phyloP scores from a whole-genome alignment of 1,284 basidiomycete species.

The Peniophora sp. region DNA sequence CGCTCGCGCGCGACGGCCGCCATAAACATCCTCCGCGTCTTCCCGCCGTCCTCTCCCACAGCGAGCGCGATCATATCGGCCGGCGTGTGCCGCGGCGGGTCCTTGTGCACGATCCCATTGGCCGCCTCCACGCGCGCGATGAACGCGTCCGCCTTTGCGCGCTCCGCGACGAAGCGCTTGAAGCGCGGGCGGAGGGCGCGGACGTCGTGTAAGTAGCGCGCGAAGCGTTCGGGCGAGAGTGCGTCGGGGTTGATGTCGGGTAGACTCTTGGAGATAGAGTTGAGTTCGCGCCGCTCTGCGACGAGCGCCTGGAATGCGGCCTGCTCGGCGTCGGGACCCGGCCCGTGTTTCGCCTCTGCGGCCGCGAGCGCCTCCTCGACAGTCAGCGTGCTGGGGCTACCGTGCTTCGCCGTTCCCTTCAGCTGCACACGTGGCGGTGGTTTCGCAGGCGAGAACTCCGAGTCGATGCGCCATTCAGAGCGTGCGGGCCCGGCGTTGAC shows the following conservation, averaged over 20 bases:
- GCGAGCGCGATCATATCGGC: constrained; percentile 23
- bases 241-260: constrained; percentile 18
- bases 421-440: background rate
- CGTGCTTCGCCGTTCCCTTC: background rate
- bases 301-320: background rate
- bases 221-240: constrained; percentile 42
- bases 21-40: constrained; percentile 22
- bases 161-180: constrained; percentile 30
- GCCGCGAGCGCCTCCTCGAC: background rate
- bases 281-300: constrained; percentile 3
- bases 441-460: constrained; percentile 31
- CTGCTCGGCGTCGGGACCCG: background rate
- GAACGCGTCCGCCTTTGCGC: constrained; percentile 4
- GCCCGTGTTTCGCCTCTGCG: constrained; percentile 3
- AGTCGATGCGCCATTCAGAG: constrained; percentile 38
- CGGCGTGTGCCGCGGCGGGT: background rate
- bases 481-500: constrained; percentile 28
- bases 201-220: constrained; percentile 46
- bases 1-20: constrained; percentile 13
- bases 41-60: constrained; percentile 16
- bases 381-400: background rate
- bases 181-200: constrained; percentile 51
- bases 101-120: constrained; percentile 12
- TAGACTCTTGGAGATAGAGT: background rate
- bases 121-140: background rate